Evolutionary conservation across 139 green algal genomes (phyloP).

Genomic region (Mesotaenium endlicherianum): DNA sequence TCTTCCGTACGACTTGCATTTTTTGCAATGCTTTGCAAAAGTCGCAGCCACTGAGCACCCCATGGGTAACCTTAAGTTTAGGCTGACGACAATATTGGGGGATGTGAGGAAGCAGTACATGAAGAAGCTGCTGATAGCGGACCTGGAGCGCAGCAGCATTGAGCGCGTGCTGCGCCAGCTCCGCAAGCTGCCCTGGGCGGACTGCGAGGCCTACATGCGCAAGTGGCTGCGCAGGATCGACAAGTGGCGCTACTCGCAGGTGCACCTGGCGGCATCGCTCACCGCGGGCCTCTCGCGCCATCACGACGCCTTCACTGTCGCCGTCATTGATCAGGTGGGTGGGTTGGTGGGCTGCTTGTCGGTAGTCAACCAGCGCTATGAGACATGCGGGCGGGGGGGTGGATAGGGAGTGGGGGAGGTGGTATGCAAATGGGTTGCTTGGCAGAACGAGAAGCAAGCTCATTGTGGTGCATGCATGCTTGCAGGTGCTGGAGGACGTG

Average conservation of each 20-base stretch:
- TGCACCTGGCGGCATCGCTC: slow-evolving; percentile 77
- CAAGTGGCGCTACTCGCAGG: slow-evolving; percentile 55
- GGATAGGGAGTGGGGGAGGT: background rate
- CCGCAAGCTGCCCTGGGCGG: slow-evolving; percentile 78
- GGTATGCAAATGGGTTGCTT: background rate
- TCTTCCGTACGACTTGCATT: no score
- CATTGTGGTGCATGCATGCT: background rate
- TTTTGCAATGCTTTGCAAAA: no score
- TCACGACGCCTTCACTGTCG: slow-evolving; percentile 74
- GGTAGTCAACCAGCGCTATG: no score
- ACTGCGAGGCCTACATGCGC: slow-evolving; percentile 74
- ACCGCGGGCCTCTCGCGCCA: slow-evolving; percentile 74
- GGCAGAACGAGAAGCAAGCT: background rate
- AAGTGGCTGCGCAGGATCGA: slow-evolving; percentile 78
- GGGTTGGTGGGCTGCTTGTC: background rate
- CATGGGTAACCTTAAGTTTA: no score
- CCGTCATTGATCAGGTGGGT: slow-evolving; percentile 69
- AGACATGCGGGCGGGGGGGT: background rate
- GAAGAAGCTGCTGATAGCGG: slow-evolving; percentile 78
- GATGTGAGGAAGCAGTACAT: slow-evolving; percentile 67
- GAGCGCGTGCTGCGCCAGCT: slow-evolving; percentile 80
- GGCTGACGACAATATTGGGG: no score
- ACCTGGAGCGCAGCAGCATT: slow-evolving; percentile 60
- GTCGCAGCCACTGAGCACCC: no score
- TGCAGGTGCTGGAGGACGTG: slow-evolving; percentile 80